Conservation (phyloP, 768 basidiomycete species). For the Mycena amicta region DNA sequence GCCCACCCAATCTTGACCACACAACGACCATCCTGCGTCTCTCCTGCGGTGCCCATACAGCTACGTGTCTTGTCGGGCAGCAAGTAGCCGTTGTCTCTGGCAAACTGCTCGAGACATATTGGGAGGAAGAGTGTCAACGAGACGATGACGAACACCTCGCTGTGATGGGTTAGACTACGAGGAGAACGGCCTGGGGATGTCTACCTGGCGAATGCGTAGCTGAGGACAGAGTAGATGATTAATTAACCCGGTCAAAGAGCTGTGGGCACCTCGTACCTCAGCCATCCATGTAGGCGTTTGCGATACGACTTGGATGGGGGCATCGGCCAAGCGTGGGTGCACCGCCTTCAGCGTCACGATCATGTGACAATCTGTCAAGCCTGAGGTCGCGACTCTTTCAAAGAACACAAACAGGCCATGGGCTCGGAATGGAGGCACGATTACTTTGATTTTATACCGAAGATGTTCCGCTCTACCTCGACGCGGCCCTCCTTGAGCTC, state of each 20-base stretch:
- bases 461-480: slow-evolving; percentile 39
- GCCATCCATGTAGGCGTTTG: slow-evolving; percentile 69
- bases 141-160: slow-evolving; percentile 82
- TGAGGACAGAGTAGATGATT: no score
- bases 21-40: slow-evolving; percentile 53
- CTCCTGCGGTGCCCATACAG: slow-evolving; percentile 42
- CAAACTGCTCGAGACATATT: slow-evolving; percentile 86
- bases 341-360: not conserved
- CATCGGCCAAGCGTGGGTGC: not conserved
- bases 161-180: slow-evolving; percentile 25
- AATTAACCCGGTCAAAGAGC: no score
- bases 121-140: slow-evolving; percentile 82
- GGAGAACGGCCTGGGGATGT: not conserved
- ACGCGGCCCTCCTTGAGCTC: slow-evolving; percentile 33
- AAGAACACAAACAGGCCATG: slow-evolving; percentile 25
- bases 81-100: slow-evolving; percentile 82
- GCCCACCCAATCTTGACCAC: slow-evolving; percentile 80
- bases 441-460: no score
- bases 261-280: no score
- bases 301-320: slow-evolving; percentile 28
- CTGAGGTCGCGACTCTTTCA: no score
- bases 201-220: slow-evolving; percentile 84
- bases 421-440: no score
- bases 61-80: slow-evolving; percentile 66
- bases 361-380: not conserved